Evolutionary conservation across 768 basidiomycete genomes (phyloP), one percentile per base, ranked within the genome.

Genomic region (Lactarius deliciosus): DNA sequence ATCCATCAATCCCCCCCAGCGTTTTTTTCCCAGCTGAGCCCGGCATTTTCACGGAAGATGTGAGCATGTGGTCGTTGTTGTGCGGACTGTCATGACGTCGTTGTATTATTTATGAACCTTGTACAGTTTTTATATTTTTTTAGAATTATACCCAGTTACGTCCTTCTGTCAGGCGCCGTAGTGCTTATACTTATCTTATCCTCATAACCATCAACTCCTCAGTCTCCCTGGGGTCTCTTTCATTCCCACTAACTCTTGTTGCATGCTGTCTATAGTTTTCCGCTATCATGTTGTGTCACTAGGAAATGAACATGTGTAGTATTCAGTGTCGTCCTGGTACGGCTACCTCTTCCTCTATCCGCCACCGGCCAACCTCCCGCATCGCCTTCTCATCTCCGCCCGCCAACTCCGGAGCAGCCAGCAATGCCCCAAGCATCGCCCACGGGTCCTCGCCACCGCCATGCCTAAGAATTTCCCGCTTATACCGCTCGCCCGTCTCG

Each of bases 371-470:
- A 0, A 99, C 94, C 70, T 91, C 85, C 40, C 85, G 80, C 96
- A 99, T 98, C 0, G 95, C 92, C 53, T 83, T 80, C 30, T 85
- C 82, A 71, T 93, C 92, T 0, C 97, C 97, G 5, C 71, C 76
- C 47, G 80, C 82, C n/a, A 98, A 75, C 61, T 83, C 81, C 0
- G 89, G 88, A 0, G 83, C 80, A 34, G 82, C 77, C 3, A 98
- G 78, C 58, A 98, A 73, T 0, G 80, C 77, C 18, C 89, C 86
- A 0, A 98, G 85, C 94, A 98, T 94, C 69, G 83, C 79, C 97
- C 97, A 99, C 0, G 97, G 94, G 71, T 98, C 93, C 75, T 82
- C 89, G 0, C 92, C 94, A 1, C 97, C 97, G 0, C 97, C 97
- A 72, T 85, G 89, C 47, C 80, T 81, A 34, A 99, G 73, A 7